Base-by-base conservation (phyloP, 2,329 filamentous ascomycete genomes). In the Aspergillus thermomutatus region DNA sequence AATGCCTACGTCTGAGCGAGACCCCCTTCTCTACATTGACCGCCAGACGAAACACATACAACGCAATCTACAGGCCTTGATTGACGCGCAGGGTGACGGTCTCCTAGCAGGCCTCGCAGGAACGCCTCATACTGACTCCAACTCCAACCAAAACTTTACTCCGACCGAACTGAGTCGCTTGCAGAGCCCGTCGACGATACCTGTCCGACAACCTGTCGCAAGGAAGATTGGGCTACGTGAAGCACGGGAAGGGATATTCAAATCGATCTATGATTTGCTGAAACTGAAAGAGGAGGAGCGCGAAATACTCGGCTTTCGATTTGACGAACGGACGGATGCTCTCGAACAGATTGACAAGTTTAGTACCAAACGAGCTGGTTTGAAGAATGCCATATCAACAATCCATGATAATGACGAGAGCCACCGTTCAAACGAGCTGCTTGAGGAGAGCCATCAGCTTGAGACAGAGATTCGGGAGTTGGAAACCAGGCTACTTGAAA, bases 71-170 rank as follows among this genome's bases (percentile, higher is more conserved):
- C 84, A 87, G 67, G 75, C 76, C 55, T 72, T 86, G 10, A 80
- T 87, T 23, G 84, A 87, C 69, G 82, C 82, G 9, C 84, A 87
- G 68, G 81, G 82, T 31, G 82, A 85, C 62, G 83, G 80, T 19
- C 73, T 87, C 28, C 73, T 80, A 43, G 77, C 78, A 49, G 80
- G 79, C 3, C 68, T 83, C 3, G 70, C 72, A 11, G 71, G 70
- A 11, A 69, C 73, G 26, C 64, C 68, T 5, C 50, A 60, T 28
- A 78, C 83, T 59, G 79, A 80, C 56, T 66, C 43, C 21, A 49
- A 52, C 1, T 82, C 81, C 1, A 80, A 77, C 34, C 78, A 77
- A 43, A 83, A 79, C 60, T 66, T 66, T 51, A 75, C 69, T 8
- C 66, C 71, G 23, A 68, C 64, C 59, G 62, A 63, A 41, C 58